phyloP scores from a whole-genome alignment of 768 basidiomycete genomes.

The Lactifluus subvellereus region DNA sequence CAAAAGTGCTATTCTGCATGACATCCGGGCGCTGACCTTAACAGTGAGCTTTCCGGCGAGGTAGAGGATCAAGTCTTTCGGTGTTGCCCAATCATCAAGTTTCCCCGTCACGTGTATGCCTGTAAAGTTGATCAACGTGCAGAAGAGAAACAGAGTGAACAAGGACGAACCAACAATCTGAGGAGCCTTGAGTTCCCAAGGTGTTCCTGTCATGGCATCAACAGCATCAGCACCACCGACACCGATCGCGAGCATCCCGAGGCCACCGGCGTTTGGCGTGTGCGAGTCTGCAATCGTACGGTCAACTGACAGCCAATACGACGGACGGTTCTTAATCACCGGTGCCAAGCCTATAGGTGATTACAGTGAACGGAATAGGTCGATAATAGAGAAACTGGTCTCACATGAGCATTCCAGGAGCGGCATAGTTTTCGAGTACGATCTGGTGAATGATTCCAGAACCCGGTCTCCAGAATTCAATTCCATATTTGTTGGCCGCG shows the following conservation, averaged over 20 bases:
- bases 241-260: constrained; percentile 94
- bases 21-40: constrained; percentile 63
- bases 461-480: constrained; percentile 97
- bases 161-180: constrained; percentile 60
- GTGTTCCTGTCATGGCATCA: constrained; percentile 95
- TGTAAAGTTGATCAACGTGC: constrained; percentile 27
- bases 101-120: constrained; percentile 87
- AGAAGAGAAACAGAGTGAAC: background rate
- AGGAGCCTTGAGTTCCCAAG: constrained; percentile 96
- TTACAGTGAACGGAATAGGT: constrained; percentile 17
- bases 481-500: constrained; percentile 84
- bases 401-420: constrained; percentile 89
- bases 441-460: constrained; percentile 97
- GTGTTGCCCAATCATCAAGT: constrained; percentile 85
- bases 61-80: constrained; percentile 95
- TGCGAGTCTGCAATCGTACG: constrained; percentile 64
- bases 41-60: constrained; percentile 93
- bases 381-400: constrained; percentile 24
- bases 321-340: constrained; percentile 37
- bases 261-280: constrained; percentile 96
- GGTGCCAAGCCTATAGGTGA: constrained; percentile 62
- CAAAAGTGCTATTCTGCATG: background rate
- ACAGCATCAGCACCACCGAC: constrained; percentile 99
- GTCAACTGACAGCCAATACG: background rate
- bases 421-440: constrained; percentile 95